phyloP scores from a whole-genome alignment of 805 yeast species.

The Sugiyamaella floridensis region DNA sequence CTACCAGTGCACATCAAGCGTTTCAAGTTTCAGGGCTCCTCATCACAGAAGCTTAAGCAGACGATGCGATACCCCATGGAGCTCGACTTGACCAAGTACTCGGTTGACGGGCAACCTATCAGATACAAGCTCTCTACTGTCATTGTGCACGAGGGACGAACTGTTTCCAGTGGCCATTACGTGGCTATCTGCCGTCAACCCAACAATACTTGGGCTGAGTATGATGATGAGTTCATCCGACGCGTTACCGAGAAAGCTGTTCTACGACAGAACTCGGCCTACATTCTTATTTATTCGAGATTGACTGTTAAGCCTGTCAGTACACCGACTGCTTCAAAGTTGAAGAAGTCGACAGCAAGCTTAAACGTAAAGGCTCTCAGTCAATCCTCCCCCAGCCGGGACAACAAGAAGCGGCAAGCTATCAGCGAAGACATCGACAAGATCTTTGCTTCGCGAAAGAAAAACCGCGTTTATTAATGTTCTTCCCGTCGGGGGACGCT shows the following conservation, averaged over 20 bases:
- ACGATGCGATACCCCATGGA: constrained; percentile 73
- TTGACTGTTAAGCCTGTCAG: constrained; percentile 11
- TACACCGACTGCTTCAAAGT: not conserved
- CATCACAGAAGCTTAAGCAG: constrained; percentile 73
- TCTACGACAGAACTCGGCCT: constrained; percentile 79
- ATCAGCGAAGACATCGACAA: constrained; percentile 23
- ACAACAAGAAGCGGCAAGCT: constrained; percentile 7
- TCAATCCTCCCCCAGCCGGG: not conserved
- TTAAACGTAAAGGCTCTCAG: not conserved
- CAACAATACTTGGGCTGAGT: constrained; percentile 85
- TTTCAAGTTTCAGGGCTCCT: constrained; percentile 64
- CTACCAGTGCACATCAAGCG: constrained; percentile 81
- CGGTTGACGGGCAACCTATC: constrained; percentile 35
- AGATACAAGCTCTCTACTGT: constrained; percentile 72
- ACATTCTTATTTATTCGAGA: constrained; percentile 78
- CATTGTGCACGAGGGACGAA: constrained; percentile 90
- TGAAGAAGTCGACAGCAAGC: not conserved
- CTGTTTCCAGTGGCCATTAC: constrained; percentile 89
- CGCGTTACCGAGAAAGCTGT: constrained; percentile 65
- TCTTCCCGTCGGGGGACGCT: not conserved
- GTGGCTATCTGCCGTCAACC: constrained; percentile 88
- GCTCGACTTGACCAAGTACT: constrained; percentile 61
- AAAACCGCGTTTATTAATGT: not conserved
- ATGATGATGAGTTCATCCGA: constrained; percentile 87
- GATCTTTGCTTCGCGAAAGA: constrained; percentile 19